phyloP scores from a whole-genome alignment of 164 flowering plant genomes.

The Aristolochia contorta region DNA sequence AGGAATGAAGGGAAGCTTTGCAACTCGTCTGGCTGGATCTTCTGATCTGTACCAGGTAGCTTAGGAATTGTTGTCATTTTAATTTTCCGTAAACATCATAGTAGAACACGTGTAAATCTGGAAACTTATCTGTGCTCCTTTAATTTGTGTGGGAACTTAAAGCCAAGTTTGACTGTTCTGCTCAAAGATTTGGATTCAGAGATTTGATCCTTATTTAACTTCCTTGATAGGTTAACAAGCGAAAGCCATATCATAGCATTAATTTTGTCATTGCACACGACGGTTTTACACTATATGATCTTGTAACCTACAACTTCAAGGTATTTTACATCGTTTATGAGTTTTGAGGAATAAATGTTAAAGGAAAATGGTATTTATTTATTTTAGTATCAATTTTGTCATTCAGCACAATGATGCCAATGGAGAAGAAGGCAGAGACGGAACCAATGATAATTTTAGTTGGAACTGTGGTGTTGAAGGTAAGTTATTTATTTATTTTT shows the following conservation, averaged over 20 bases:
- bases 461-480: conserved; percentile 99
- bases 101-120: too few species aligned
- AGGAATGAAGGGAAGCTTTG: conserved; percentile 85
- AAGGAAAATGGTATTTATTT: neutral
- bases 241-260: conserved; percentile 83
- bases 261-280: conserved; percentile 96
- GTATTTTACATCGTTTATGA: conserved; percentile 23
- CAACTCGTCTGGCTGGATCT: conserved; percentile 89
- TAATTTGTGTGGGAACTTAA: too few species aligned
- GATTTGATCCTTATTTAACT: too few species aligned
- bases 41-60: conserved; percentile 75
- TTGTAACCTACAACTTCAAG: conserved; percentile 88
- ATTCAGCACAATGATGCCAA: conserved; percentile 89
- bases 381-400: conserved; percentile 7
- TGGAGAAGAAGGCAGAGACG: conserved; percentile 97
- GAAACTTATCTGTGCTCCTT: too few species aligned
- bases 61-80: too few species aligned
- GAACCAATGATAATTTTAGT: conserved; percentile 87
- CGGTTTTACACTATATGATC: conserved; percentile 85
- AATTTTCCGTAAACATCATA: too few species aligned
- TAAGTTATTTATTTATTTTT: conserved; percentile 15
- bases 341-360: neutral
- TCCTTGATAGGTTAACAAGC: conserved; percentile 62
- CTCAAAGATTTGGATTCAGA: too few species aligned
- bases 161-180: too few species aligned